These are phyloP conservation scores for Juncus inflexus DNA, from an alignment of 176 grass and related monocot species.

Conservation along the genomic window DNA sequence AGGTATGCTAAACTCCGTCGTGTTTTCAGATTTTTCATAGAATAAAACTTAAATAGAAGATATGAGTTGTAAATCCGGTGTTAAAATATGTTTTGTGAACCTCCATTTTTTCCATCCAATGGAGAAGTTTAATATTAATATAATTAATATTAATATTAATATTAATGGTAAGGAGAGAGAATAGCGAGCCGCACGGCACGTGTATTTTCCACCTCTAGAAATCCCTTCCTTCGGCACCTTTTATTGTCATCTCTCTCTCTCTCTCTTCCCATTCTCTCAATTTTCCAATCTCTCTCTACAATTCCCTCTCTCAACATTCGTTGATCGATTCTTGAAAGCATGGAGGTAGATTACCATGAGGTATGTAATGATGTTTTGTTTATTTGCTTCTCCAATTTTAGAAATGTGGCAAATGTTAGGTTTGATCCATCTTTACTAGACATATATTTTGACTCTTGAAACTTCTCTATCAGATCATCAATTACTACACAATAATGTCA, in stretches of 20 bases:
- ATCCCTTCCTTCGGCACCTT: background rate
- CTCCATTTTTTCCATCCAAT: background rate
- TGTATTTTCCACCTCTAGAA: conserved; percentile 38
- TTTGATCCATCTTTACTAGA: background rate
- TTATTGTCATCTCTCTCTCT: conserved; percentile 14
- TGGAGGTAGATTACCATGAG: conserved; percentile 79
- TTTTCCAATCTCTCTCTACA: background rate
- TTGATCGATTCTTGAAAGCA: background rate
- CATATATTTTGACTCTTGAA: too few species aligned
- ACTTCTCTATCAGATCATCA: too few species aligned
- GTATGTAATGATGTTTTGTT: conserved; percentile 30
- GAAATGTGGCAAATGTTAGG: background rate
- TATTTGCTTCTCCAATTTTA: background rate
- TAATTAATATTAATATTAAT: background rate
- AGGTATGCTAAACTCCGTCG: too few species aligned
- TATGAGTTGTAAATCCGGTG: too few species aligned
- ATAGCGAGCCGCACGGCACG: conserved; percentile 33
- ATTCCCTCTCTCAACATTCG: conserved; percentile 6
- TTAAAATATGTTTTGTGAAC: background rate
- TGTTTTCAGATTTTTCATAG: too few species aligned
- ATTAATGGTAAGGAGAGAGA: too few species aligned
- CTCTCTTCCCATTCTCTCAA: background rate
- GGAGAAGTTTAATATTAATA: background rate
- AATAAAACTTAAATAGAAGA: too few species aligned
- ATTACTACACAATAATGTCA: too few species aligned